Conservation (phyloP, 495 filamentous ascomycete species). For the Xylona heveae region DNA sequence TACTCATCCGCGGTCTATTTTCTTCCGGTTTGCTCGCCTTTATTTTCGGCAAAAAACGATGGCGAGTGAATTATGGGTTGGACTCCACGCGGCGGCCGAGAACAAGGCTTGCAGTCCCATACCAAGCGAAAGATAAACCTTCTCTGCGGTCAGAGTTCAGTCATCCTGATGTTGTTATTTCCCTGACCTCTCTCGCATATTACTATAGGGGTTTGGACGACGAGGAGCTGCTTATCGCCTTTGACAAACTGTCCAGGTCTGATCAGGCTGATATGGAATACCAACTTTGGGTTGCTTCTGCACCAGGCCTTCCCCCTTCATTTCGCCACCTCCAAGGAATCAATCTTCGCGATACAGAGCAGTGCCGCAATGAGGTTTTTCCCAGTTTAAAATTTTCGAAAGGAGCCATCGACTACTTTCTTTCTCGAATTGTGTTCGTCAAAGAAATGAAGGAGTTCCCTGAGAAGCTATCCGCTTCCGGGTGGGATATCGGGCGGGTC, state of each 20-base stretch:
- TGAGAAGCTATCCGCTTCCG: constrained; percentile 28
- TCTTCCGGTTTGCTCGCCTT: constrained; percentile 20
- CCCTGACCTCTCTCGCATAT: constrained; percentile 29
- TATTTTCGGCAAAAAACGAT: constrained; percentile 18
- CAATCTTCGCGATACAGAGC: constrained; percentile 26
- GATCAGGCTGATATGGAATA: constrained; percentile 29
- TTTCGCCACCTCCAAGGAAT: constrained; percentile 24
- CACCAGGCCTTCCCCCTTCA: constrained; percentile 16
- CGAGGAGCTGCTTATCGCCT: too few species aligned
- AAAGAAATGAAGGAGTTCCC: constrained; percentile 27
- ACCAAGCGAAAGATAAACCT: constrained; percentile 21
- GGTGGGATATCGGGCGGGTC: constrained; percentile 36
- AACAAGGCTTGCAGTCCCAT: constrained; percentile 30
- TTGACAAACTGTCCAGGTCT: constrained; percentile 18
- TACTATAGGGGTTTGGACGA: constrained; percentile 26
- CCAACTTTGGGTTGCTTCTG: constrained; percentile 20
- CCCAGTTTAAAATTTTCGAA: constrained; percentile 15
- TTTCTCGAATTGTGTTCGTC: constrained; percentile 34
- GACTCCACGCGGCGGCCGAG: constrained; percentile 17
- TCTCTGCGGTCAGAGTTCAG: constrained; percentile 28
- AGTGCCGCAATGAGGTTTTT: constrained; percentile 23
- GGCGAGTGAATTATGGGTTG: constrained; percentile 25
- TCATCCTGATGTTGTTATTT: constrained; percentile 31
- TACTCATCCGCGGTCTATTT: constrained; percentile 20
- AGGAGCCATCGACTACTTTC: constrained; percentile 24